A percentile compares a stretch with the other conserved stretches of the same genome.
phyloP scores from a whole-genome alignment of 352 stramenopile genomes.

The Discostella stelligera region DNA sequence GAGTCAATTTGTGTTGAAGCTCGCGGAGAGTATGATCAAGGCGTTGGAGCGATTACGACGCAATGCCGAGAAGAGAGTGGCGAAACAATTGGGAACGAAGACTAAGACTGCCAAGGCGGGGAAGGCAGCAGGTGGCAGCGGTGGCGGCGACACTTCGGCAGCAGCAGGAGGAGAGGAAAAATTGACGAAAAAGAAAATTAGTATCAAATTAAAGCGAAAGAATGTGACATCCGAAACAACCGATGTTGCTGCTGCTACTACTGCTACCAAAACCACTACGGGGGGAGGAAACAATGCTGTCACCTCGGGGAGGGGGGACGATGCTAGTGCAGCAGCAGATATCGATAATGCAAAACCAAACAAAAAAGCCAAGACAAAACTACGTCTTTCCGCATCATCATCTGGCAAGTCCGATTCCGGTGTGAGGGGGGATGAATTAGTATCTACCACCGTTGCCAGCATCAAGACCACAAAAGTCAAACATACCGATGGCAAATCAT shows the following conservation, averaged over 20 bases:
- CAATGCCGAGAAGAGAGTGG: conserved; percentile 48
- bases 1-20: conserved; percentile 61
- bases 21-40: conserved; percentile 72
- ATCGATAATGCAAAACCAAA: not conserved
- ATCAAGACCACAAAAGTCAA: not conserved
- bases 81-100: conserved; percentile 1
- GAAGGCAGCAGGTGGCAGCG: conserved; percentile 1
- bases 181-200: conserved; percentile 50
- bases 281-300: not conserved
- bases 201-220: conserved; percentile 50
- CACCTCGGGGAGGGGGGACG: not conserved
- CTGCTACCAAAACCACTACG: not conserved
- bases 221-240: conserved; percentile 1
- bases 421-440: not conserved
- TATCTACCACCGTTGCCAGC: not conserved
- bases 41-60: conserved; percentile 56
- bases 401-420: not conserved
- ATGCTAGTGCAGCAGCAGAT: not conserved
- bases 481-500: not conserved
- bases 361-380: conserved; percentile 46
- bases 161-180: not conserved
- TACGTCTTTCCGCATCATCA: conserved; percentile 11
- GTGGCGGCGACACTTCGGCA: conserved; percentile 1
- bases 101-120: not conserved
- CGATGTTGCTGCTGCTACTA: too few relatives aligned